Evolutionary conservation across 352 stramenopile genomes (phyloP).

Genomic region (Phytophthora macrochlamydospora): DNA sequence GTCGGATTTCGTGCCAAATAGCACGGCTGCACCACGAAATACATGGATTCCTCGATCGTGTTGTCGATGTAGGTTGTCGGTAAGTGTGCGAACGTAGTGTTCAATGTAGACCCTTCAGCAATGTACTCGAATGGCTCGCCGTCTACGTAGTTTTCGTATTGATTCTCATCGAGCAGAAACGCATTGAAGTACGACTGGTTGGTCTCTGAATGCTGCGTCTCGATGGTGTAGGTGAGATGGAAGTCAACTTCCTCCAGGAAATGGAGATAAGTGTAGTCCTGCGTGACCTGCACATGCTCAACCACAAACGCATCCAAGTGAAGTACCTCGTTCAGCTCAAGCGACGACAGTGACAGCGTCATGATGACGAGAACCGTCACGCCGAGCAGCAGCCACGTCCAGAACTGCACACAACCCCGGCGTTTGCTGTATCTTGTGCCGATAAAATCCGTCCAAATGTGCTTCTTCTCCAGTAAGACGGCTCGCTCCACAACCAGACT

Average conservation of each 20-base stretch:
- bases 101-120: constrained; percentile 42
- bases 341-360: constrained; percentile 29
- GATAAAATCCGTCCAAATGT: constrained; percentile 54
- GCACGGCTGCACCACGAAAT: constrained; percentile 67
- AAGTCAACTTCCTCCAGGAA: constrained; percentile 67
- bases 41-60: constrained; percentile 52
- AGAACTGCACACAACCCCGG: constrained; percentile 36
- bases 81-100: constrained; percentile 52
- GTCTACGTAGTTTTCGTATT: constrained; percentile 60
- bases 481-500: constrained; percentile 17
- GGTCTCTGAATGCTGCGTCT: constrained; percentile 22
- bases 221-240: constrained; percentile 55
- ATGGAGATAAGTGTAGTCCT: constrained; percentile 62
- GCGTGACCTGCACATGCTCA: constrained; percentile 48
- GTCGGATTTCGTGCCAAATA: constrained; percentile 36
- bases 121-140: constrained; percentile 57
- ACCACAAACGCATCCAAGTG: constrained; percentile 66
- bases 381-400: constrained; percentile 39
- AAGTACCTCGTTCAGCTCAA: constrained; percentile 62
- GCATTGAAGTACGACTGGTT: constrained; percentile 56
- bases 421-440: constrained; percentile 47
- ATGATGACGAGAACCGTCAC: constrained; percentile 29
- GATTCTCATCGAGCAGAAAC: constrained; percentile 54
- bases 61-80: constrained; percentile 55
- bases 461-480: constrained; percentile 31